Evolutionary conservation across 352 stramenopile species (phyloP).

Genomic region (Globisporangium acanthophoron): DNA sequence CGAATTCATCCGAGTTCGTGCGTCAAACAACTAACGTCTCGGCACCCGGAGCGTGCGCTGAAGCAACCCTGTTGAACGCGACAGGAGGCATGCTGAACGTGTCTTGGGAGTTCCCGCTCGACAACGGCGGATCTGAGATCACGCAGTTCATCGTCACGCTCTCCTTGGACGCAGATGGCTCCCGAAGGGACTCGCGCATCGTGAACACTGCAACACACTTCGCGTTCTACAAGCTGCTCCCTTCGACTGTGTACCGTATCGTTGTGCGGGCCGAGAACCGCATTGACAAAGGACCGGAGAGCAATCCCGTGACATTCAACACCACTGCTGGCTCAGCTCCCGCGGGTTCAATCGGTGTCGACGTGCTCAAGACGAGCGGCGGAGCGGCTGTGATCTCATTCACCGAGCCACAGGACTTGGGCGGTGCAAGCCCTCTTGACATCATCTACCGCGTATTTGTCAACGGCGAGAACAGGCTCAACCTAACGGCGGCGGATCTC

Average conservation of each 20-base stretch:
- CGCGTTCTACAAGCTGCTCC: conserved; percentile 35
- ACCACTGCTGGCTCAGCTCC: conserved; percentile 30
- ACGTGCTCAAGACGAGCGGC: conserved; percentile 24
- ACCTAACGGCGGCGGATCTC: conserved; percentile 29
- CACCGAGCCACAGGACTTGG: conserved; percentile 47
- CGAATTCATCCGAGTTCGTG: conserved; percentile 28
- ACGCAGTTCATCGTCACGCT: conserved; percentile 26
- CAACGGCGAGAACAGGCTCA: conserved; percentile 25
- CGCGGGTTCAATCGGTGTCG: conserved; percentile 23
- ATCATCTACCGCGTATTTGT: conserved; percentile 52
- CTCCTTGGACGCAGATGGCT: conserved; percentile 23
- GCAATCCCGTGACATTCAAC: conserved; percentile 22
- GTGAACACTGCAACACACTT: conserved; percentile 9
- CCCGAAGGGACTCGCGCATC: conserved; percentile 5
- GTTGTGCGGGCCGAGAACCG: conserved; percentile 38
- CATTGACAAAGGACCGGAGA: conserved; percentile 28
- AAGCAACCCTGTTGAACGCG: conserved; percentile 10
- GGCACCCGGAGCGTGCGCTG: conserved; percentile 35
- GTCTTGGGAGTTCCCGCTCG: conserved; percentile 29
- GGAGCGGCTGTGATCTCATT: conserved; percentile 45
- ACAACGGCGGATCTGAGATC: conserved; percentile 32
- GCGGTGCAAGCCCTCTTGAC: conserved; percentile 22
- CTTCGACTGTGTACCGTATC: conserved; percentile 33
- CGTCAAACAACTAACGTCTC: conserved; percentile 35
- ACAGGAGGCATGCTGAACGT: conserved; percentile 49